phyloP scores from a whole-genome alignment of 305 asterid genomes.

The Fraxinus floribunda region DNA sequence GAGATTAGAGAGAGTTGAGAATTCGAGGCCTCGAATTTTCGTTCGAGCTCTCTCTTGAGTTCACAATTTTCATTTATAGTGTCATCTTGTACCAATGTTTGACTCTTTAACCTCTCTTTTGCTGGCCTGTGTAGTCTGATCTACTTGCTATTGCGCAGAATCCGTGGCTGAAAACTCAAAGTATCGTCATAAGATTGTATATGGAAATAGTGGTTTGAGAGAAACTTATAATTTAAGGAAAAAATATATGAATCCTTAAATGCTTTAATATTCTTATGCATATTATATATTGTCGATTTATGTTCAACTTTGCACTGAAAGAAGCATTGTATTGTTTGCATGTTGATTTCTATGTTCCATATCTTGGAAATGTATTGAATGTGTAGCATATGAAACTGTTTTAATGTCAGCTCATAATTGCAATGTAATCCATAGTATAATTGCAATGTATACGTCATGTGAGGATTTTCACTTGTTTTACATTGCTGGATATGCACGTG shows the following conservation, averaged over 20 bases:
- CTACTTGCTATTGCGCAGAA: background rate
- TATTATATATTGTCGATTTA: background rate
- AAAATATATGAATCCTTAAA: background rate
- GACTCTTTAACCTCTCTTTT: no score
- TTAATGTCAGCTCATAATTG: background rate
- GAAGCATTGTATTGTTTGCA: background rate
- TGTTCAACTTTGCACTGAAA: background rate
- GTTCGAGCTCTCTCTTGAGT: slow-evolving; percentile 63
- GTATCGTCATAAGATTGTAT: background rate
- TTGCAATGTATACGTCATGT: background rate
- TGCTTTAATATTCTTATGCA: background rate
- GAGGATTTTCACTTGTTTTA: slow-evolving; percentile 1
- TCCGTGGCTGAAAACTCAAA: background rate
- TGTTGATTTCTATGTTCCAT: background rate
- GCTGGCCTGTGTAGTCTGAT: no score
- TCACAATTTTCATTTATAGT: slow-evolving; percentile 32
- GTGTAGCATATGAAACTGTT: background rate
- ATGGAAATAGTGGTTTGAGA: background rate
- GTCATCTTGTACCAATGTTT: no score
- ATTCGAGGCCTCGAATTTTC: slow-evolving; percentile 41
- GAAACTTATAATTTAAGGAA: background rate
- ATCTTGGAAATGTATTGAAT: background rate
- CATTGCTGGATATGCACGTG: background rate
- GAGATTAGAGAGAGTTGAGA: slow-evolving; percentile 26
- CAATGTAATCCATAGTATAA: background rate